These are phyloP conservation scores for Bruguiera gymnorhiza DNA, from an alignment of 345 rosid genomes.

Conservation along the genomic window DNA sequence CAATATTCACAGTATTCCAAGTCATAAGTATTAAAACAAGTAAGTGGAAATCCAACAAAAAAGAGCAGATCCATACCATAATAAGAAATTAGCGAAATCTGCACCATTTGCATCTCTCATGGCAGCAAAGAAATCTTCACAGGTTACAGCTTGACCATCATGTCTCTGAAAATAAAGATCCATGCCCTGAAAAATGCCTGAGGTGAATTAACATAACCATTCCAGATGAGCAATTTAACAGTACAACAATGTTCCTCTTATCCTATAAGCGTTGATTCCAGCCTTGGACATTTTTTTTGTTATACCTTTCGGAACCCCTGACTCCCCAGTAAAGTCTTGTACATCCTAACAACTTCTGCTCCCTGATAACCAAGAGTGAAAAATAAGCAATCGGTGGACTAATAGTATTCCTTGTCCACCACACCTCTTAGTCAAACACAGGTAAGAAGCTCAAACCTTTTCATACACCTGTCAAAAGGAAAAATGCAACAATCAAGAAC, in stretches of 20 bases:
- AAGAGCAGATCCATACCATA: conserved; percentile 48
- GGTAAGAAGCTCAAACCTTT: conserved; percentile 54
- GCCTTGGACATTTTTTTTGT: conserved; percentile 3
- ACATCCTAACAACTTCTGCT: conserved; percentile 99
- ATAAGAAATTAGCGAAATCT: conserved; percentile 89
- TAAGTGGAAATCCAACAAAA: not conserved
- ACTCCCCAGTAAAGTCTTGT: conserved; percentile 90
- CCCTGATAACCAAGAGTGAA: conserved; percentile 48
- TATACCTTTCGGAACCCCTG: conserved; percentile 89
- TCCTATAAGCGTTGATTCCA: not conserved
- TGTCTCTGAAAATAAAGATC: conserved; percentile 94
- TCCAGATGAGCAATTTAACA: conserved; percentile 6
- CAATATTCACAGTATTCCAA: conserved; percentile 11
- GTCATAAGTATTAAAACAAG: conserved; percentile 10
- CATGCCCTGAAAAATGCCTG: conserved; percentile 61
- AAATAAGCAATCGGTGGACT: not conserved
- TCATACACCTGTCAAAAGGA: conserved; percentile 72
- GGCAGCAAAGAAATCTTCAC: conserved; percentile 95
- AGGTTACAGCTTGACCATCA: conserved; percentile 97
- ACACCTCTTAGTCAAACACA: not conserved
- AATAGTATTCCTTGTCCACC: conserved; percentile 9
- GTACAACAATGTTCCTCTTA: not conserved
- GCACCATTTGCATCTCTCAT: conserved; percentile 97
- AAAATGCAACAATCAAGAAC: conserved; percentile 23
- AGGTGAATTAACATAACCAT: not conserved